Percentiles rank a stretch among this genome's conserved stretches.
phyloP scores from a whole-genome alignment of 306 rosid species.

The Crotalaria pallida region DNA sequence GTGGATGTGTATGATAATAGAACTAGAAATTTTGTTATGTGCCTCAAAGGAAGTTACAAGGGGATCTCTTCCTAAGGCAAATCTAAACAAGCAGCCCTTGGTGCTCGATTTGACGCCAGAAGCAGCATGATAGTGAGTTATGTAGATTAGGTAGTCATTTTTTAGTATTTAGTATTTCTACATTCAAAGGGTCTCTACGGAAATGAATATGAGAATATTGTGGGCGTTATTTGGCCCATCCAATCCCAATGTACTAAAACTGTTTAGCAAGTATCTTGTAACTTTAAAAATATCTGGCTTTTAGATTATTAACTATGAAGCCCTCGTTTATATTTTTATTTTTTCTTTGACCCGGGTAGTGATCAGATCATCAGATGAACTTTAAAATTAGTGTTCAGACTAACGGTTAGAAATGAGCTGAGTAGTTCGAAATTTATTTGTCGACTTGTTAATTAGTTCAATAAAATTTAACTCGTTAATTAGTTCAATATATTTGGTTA shows the following conservation, averaged over 20 bases:
- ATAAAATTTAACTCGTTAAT: no score
- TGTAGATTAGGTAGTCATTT: conserved; percentile 87
- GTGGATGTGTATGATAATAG: conserved; percentile 57
- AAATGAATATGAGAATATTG: conserved; percentile 56
- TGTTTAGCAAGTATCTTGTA: conserved; percentile 52
- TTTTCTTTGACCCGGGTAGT: conserved; percentile 13
- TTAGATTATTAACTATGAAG: conserved; percentile 41
- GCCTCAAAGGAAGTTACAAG: conserved; percentile 46
- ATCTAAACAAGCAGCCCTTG: conserved; percentile 43
- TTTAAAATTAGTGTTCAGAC: no score
- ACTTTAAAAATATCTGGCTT: conserved; percentile 41
- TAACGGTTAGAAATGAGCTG: no score
- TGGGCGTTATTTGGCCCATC: conserved; percentile 56
- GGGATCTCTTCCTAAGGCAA: conserved; percentile 57
- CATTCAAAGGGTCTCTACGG: conserved; percentile 41
- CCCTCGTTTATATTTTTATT: conserved; percentile 28
- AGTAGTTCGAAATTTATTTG: no score
- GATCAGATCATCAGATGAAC: conserved; percentile 3
- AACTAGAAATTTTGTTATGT: conserved; percentile 62
- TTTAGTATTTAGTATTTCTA: conserved; percentile 49
- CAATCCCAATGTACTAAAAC: conserved; percentile 65
- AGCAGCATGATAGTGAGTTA: conserved; percentile 62
- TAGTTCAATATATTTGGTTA: no score
- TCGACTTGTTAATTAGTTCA: no score
- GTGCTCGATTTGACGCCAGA: conserved; percentile 53